Evolutionary conservation across 179 eudicot genomes (phyloP).

Genomic region (Camellia oleifera): DNA sequence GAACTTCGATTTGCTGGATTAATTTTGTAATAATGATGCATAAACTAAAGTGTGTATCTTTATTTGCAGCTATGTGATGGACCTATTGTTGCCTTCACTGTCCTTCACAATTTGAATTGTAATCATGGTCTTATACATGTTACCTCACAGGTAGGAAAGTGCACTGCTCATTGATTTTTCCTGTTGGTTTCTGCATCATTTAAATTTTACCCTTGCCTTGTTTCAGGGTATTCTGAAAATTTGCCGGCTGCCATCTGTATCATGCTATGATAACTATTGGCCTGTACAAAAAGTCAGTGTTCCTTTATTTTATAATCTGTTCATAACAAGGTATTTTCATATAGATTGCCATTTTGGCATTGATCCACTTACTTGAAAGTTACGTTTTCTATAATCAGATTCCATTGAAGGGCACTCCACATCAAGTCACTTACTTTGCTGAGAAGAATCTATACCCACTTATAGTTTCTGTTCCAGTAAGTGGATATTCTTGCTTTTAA

Average conservation of each 20-base stretch:
- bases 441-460: constrained; percentile 96
- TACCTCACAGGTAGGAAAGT: constrained; percentile 67
- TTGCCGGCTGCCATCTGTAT: constrained; percentile 76
- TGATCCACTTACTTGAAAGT: constrained; percentile 22
- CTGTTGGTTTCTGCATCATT: background rate
- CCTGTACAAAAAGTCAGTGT: constrained; percentile 80
- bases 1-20: background rate
- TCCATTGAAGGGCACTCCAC: constrained; percentile 94
- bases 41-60: constrained; percentile 2
- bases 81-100: constrained; percentile 83
- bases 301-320: constrained; percentile 11
- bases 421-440: constrained; percentile 92
- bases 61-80: constrained; percentile 88
- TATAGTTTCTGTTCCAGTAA: constrained; percentile 89
- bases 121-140: constrained; percentile 95
- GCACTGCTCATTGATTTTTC: background rate
- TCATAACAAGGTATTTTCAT: constrained; percentile 4
- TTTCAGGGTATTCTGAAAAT: constrained; percentile 85
- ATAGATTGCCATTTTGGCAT: constrained; percentile 4
- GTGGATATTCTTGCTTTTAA: constrained; percentile 29
- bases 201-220: constrained; percentile 3
- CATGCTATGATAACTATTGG: constrained; percentile 89
- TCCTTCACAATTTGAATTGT: constrained; percentile 96
- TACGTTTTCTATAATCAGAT: constrained; percentile 44
- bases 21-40: background rate